Base-by-base conservation (phyloP, 2,329 filamentous ascomycete genomes). In the Graphilbum sp. region DNA sequence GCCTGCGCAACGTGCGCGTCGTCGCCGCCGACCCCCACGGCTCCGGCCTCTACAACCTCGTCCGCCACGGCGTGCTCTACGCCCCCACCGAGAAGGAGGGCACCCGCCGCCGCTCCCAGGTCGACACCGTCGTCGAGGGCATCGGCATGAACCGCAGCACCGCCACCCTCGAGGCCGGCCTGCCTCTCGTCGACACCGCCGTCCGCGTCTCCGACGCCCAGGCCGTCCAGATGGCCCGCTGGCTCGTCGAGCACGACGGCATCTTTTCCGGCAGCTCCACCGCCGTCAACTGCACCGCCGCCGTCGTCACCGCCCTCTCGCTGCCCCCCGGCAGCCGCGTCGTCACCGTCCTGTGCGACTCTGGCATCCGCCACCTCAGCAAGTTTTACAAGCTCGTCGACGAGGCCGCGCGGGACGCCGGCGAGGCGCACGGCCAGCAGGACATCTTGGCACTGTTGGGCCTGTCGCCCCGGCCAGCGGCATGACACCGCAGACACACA, bases 131-230 rank as follows among this genome's bases (percentile, higher is more conserved):
- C 46, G 85, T 98, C 21, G 92, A 98, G 59, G 90, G 90, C 2
- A 84, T 98, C 46, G 90, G 90, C 2, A 82, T 96, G 56, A 98
- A 94, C 54, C 77, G 90, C 2, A 68, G 94, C n/a, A 98, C 90
- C 1, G 72, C 75, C 38, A 98, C 96, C 56, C 90, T 98, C 46
- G 83, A 94, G 54, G 79, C 77, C 21, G 90, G 88, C 0, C 68
- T 84, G 46, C 78, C 88, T 51, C 59, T 95, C 39, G 73, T 98
- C 38, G 85, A 95, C 54, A 86, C 95, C 58, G 88, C 90, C 3
- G 75, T 96, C 29, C 73, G 78, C 42, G 85, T 98, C 13, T 83
- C 75, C 3, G 92, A 98, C 56, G 72, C 75, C 36, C 87, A 98
- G 62, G 90, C 90, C 12, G 75, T 83, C 54, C 70, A 69, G 39